Conservation (phyloP, 2,329 filamentous ascomycete genomes). For the Fusarium hostae region DNA sequence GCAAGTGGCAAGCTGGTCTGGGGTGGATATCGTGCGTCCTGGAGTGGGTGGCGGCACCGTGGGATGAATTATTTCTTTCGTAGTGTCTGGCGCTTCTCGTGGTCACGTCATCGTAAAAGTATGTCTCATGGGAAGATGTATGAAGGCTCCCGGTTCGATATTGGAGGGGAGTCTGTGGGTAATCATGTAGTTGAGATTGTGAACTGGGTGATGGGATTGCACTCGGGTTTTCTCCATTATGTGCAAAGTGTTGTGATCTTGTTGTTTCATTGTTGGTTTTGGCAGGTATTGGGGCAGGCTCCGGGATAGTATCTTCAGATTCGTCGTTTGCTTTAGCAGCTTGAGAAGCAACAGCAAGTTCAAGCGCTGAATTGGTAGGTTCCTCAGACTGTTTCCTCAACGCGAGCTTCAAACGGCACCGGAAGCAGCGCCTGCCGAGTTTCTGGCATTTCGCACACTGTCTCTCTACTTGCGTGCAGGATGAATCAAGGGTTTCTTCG, state of each 20-base stretch:
- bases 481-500: not conserved
- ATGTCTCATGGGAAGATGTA: not conserved
- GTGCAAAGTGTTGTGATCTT: not conserved
- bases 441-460: not conserved
- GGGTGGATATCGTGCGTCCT: not conserved
- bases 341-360: not conserved
- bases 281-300: not conserved
- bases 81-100: not conserved
- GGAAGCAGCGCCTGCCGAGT: not conserved
- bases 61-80: not conserved
- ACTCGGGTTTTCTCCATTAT: not conserved
- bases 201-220: not conserved
- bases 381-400: not conserved
- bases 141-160: not conserved
- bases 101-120: not conserved
- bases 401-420: not conserved
- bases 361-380: not conserved
- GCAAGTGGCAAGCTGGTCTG: not conserved
- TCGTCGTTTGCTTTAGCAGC: not conserved
- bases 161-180: not conserved
- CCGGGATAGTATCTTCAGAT: not conserved
- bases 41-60: no score
- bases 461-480: not conserved
- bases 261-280: not conserved
- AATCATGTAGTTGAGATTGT: not conserved